Percentiles rank a stretch among this genome's conserved stretches.
Conservation (phyloP, 768 basidiomycete species). For the Leccinum aurantiacum region DNA sequence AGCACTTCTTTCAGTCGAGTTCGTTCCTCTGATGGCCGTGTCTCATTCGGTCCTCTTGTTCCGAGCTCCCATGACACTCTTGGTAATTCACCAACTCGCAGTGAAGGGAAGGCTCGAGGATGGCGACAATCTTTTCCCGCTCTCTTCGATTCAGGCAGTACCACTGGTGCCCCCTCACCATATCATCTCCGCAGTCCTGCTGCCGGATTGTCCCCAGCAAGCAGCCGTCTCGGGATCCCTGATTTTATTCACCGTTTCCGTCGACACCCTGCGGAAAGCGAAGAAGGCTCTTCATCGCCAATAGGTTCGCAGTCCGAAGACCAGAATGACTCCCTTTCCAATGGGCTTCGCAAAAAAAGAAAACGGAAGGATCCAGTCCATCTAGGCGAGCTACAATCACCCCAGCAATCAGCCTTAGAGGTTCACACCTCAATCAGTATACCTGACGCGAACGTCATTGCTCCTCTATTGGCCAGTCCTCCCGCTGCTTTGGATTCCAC, state of each 20-base stretch:
- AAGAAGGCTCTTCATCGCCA: slow-evolving; percentile 48
- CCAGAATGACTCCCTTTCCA: slow-evolving; percentile 29
- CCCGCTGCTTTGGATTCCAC: background rate
- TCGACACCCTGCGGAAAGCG: slow-evolving; percentile 41
- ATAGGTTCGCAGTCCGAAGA: slow-evolving; percentile 48
- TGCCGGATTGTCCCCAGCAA: slow-evolving; percentile 43
- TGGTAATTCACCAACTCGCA: slow-evolving; percentile 46
- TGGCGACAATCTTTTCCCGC: slow-evolving; percentile 32
- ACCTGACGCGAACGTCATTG: slow-evolving; percentile 4
- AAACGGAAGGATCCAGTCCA: slow-evolving; percentile 26
- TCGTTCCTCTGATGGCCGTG: slow-evolving; percentile 45
- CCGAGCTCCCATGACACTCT: slow-evolving; percentile 49
- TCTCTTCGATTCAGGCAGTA: slow-evolving; percentile 34
- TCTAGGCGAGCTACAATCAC: slow-evolving; percentile 22
- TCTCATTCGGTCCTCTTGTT: slow-evolving; percentile 59
- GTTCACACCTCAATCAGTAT: slow-evolving; percentile 7
- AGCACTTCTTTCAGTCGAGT: slow-evolving; percentile 40
- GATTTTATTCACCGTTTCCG: slow-evolving; percentile 38
- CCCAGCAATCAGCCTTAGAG: slow-evolving; percentile 16
- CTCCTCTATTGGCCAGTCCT: slow-evolving; percentile 9
- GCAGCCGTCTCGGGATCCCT: slow-evolving; percentile 42
- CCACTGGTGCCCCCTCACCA: slow-evolving; percentile 36
- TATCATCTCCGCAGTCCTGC: slow-evolving; percentile 26
- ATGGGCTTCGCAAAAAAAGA: slow-evolving; percentile 8
- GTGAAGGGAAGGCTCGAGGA: slow-evolving; percentile 34